phyloP scores from a whole-genome alignment of 2,329 filamentous ascomycete species.

The Akanthomyces uredinophilus region DNA sequence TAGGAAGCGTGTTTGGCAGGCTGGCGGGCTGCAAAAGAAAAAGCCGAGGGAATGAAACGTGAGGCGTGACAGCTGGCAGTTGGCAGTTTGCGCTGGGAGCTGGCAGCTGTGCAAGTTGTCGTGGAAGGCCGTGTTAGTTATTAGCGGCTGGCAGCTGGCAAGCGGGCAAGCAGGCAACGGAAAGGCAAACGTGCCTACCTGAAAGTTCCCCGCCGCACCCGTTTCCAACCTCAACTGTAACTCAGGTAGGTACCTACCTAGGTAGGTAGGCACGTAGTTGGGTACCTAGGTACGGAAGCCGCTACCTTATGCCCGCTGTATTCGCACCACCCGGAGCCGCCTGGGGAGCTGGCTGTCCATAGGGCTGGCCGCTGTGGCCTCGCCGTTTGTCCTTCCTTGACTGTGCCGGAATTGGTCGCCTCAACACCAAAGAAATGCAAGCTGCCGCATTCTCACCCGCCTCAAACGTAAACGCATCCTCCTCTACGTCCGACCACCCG shows the following conservation, averaged over 20 bases:
- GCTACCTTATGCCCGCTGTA: constrained; percentile 8
- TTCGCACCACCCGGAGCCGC: not conserved
- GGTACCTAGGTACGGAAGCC: not conserved
- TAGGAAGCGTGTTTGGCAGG: not conserved
- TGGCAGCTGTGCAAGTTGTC: not conserved
- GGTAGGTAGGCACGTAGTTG: no score
- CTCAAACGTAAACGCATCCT: not conserved
- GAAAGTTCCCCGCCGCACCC: no score
- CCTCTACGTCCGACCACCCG: not conserved
- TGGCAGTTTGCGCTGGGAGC: no score
- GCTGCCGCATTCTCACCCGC: not conserved
- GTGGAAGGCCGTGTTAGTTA: not conserved
- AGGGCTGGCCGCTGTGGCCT: not conserved
- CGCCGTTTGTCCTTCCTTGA: not conserved
- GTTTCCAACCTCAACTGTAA: no score
- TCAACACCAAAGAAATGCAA: not conserved
- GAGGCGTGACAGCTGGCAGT: not conserved
- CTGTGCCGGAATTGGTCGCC: not conserved
- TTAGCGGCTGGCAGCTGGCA: not conserved
- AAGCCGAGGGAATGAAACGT: not conserved
- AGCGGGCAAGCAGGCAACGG: not conserved
- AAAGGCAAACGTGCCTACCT: no score
- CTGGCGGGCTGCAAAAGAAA: not conserved
- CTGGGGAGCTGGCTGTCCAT: not conserved
- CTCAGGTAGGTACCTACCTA: not conserved